Evolutionary conservation across 352 stramenopile genomes (phyloP), one percentile per base, ranked within the genome.

Genomic region (Globisporangium radiosum): DNA sequence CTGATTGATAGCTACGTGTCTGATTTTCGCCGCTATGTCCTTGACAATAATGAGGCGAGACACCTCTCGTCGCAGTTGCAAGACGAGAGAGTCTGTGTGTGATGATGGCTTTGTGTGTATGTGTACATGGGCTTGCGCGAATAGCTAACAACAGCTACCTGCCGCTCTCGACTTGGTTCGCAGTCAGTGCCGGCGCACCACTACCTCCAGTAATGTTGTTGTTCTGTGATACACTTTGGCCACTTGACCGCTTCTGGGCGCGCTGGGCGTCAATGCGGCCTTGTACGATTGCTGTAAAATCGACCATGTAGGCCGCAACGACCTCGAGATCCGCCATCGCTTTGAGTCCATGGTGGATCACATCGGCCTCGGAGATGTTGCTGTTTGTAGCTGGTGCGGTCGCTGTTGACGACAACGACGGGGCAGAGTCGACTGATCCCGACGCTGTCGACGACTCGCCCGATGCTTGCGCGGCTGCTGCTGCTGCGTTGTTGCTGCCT

Each of bases 241-340:
- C 59, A 44, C 14, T 59, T 2, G 58, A 59, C 43, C 90, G 90
- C 67, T 89, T 90, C 54, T 90, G 77, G 0, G 85, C 76, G 37
- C 81, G 66, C 59, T 94, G 81, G 0, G 71, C 73, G 54, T 94
- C 85, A 36, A 90, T 72, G 7, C 85, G 71, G 1, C 73, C 71
- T 38, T 92, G 82, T 2, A 92, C 81, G 49, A 93, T 92, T 2
- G 77, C 80, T 0, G 80, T 90, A 57, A 97, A 98, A 68, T 98
- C 92, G 25, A 84, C 76, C 85, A 98, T 97, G 67, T 98, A 98
- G 10, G 88, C 83, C 1, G 87, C 90, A 25, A 98, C 93, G 11
- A 97, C 86, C 52, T 98, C 92, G 9, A 98, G 74, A 54, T 97
- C 81, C 7, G 80, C 68, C 68, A 95, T 88, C 47, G 92, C 85